Percentiles rank a stretch among this genome's conserved stretches.
Conservation (phyloP, 2,329 filamentous ascomycete species). For the Keithomyces neogunnii region DNA sequence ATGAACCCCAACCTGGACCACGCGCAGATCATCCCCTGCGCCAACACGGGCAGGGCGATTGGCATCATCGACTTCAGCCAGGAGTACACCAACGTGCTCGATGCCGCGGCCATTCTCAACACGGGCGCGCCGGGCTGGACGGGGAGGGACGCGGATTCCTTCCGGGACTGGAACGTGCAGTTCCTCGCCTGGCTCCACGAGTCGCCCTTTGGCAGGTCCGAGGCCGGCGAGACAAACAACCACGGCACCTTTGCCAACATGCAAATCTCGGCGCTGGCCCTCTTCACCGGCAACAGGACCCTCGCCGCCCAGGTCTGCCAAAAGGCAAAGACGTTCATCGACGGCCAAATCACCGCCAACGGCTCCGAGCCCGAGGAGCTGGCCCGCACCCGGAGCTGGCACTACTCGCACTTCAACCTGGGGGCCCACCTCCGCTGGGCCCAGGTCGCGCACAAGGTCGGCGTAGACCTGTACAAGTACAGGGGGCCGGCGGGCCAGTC, state of each 20-base stretch:
- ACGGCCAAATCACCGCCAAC: slow-evolving; percentile 13
- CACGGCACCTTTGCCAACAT: slow-evolving; percentile 18
- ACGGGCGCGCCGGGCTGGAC: slow-evolving; percentile 14
- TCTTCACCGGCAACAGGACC: slow-evolving; percentile 14
- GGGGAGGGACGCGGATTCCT: slow-evolving; percentile 7
- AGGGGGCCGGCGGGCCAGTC: slow-evolving; percentile 14
- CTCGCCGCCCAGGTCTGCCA: slow-evolving; percentile 3
- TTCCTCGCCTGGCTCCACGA: slow-evolving; percentile 17
- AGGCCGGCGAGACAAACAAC: slow-evolving; percentile 14
- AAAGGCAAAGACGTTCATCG: slow-evolving; percentile 8
- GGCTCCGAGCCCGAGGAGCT: slow-evolving; percentile 18
- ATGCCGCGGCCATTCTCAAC: slow-evolving; percentile 14
- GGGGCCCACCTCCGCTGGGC: slow-evolving; percentile 11
- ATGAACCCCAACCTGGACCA: slow-evolving; percentile 20
- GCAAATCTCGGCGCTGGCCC: slow-evolving; percentile 16
- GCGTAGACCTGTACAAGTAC: slow-evolving; percentile 14
- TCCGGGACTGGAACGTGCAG: slow-evolving; percentile 14
- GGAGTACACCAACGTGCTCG: slow-evolving; percentile 17
- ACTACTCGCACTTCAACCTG: slow-evolving; percentile 20
- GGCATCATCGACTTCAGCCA: slow-evolving; percentile 18
- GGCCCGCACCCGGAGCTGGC: slow-evolving; percentile 17
- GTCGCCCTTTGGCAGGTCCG: slow-evolving; percentile 13
- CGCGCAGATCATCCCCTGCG: slow-evolving; percentile 14
- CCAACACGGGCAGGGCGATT: slow-evolving; percentile 12
- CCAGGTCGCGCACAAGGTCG: slow-evolving; percentile 13